These are phyloP conservation scores for Bolboschoenus planiculmis DNA, from an alignment of 176 grass and related monocot genomes.

Conservation along the genomic window DNA sequence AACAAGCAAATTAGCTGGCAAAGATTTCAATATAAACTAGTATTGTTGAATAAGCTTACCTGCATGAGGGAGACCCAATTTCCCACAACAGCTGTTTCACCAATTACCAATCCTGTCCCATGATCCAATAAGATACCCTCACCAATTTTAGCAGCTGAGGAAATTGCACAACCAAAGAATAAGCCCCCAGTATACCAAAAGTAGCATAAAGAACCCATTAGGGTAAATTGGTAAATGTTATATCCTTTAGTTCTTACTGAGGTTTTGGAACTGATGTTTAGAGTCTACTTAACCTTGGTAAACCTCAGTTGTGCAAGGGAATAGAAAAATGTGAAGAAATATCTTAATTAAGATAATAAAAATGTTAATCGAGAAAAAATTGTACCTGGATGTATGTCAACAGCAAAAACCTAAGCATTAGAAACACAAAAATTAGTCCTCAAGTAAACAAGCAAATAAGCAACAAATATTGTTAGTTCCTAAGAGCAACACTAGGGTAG, in stretches of 20 bases:
- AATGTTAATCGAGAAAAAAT: neutral
- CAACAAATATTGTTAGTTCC: conserved; percentile 3
- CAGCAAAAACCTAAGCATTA: conserved; percentile 78
- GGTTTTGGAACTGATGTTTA: neutral
- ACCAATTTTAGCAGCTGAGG: conserved; percentile 82
- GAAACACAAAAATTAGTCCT: conserved; percentile 18
- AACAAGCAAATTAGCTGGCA: neutral
- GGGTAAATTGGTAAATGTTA: neutral
- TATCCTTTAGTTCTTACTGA: neutral
- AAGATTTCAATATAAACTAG: neutral
- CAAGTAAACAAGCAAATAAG: neutral
- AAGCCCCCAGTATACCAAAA: neutral
- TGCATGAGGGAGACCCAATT: conserved; percentile 99
- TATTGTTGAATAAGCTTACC: conserved; percentile 29
- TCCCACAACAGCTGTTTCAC: conserved; percentile 95
- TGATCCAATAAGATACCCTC: conserved; percentile 98
- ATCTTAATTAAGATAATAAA: neutral
- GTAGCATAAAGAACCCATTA: neutral
- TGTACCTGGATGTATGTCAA: conserved; percentile 98
- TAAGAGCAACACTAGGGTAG: neutral
- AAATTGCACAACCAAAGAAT: conserved; percentile 28
- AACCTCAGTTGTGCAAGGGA: neutral
- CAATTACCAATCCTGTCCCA: conserved; percentile 92
- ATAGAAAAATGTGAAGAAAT: neutral
- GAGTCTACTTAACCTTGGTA: neutral